These are phyloP conservation scores for Halteria grandinella DNA, from an alignment of 73 alveolate genomes.

Conservation along the genomic window DNA sequence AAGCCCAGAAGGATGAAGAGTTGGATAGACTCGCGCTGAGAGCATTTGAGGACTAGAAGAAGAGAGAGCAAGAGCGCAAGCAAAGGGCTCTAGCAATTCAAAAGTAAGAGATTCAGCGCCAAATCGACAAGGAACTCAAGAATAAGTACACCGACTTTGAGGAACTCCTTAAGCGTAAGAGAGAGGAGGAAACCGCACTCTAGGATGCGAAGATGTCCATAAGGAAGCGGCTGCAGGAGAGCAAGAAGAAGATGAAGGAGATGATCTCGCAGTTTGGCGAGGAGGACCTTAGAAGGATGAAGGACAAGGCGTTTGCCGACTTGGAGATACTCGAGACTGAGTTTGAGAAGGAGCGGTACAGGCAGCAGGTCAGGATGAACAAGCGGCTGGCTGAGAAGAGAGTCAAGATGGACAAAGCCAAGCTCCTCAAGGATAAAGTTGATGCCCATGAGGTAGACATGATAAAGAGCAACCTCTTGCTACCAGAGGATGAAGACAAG, in stretches of 20 bases:
- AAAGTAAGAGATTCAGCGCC: slow-evolving; percentile 21
- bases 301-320: neutral
- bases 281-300: slow-evolving; percentile 36
- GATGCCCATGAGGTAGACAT: slow-evolving; percentile 24
- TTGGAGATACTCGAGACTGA: slow-evolving; percentile 18
- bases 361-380: slow-evolving; percentile 4
- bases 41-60: slow-evolving; percentile 28
- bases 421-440: neutral
- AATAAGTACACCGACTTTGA: slow-evolving; percentile 49
- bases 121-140: slow-evolving; percentile 43
- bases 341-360: slow-evolving; percentile 24
- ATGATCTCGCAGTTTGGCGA: neutral
- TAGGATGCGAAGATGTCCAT: neutral
- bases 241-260: slow-evolving; percentile 20
- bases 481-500: neutral
- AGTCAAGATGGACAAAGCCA: slow-evolving; percentile 6
- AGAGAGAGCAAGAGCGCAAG: slow-evolving; percentile 46
- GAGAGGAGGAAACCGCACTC: slow-evolving; percentile 46
- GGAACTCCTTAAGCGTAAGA: slow-evolving; percentile 48
- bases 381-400: neutral
- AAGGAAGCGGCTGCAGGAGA: slow-evolving; percentile 26
- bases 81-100: slow-evolving; percentile 35
- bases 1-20: slow-evolving; percentile 11
- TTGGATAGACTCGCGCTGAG: slow-evolving; percentile 8
- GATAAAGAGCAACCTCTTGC: slow-evolving; percentile 29